Base-by-base conservation (phyloP, 75 land plant species). In the Cunninghamia lanceolata region DNA sequence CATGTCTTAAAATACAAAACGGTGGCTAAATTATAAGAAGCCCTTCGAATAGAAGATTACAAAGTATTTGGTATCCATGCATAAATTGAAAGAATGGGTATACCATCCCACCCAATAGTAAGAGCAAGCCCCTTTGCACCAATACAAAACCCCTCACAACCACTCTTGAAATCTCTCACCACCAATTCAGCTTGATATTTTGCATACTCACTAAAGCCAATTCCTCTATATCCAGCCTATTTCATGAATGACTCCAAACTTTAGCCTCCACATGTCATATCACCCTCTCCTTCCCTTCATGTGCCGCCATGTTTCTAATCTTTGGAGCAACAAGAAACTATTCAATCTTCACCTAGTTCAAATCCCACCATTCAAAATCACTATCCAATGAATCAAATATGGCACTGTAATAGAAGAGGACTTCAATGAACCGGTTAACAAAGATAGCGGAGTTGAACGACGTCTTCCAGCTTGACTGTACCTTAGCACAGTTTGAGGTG, bases 21-120 rank as follows among this genome's bases (percentile, higher is more conserved):
- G 0, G 2, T 52, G 54, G 54, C 15, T 52, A 52, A 14, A 11
- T 13, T 13, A 52, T 52, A 13, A 52, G 11, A 13, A 52, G 6
- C 4, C 70, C 70, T 66, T 3, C 6, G 0, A 25, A 66, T 4
- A 66, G 25, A 66, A 21, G 70, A 66, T 28, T 28, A n/a, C 70
- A 66, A 28, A 66, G 70, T 66, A 66, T 28, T 66, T 5, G 70
- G 70, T 40, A 53, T 87, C 91, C 91, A 87, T 36, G 82, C 91
- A 42, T 88, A 87, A 30, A 89, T 9, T n/a, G 86, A 85, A 42
- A 52, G 50, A 54, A 88, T 40, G 30, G 89, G 89, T 15, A 90
- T 88, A 8, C 86, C 88, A 59, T 88, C 89, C 94, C 94, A 93
- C 32, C 92, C 90, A 52, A 93, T 63, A 30, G 82, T 83, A 42